A percentile compares a stretch with the other conserved stretches of the same genome.
Conservation (phyloP, 805 yeast species). For the Hanseniaspora pseudoguilliermondii region DNA sequence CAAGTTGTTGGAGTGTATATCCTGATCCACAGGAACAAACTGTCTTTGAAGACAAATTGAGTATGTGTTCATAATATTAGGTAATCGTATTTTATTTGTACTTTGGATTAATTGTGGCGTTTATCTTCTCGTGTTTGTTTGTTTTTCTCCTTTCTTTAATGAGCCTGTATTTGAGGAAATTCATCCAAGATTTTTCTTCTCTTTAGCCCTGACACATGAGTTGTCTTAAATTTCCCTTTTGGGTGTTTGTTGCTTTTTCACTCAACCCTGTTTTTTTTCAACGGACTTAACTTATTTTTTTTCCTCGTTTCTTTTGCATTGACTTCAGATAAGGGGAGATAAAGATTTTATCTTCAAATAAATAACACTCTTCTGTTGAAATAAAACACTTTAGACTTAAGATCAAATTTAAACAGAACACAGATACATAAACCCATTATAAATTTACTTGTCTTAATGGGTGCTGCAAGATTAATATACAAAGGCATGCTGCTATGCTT, state of each 20-base stretch:
- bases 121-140: neutral
- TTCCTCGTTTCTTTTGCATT: neutral
- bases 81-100: too few relatives aligned
- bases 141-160: neutral
- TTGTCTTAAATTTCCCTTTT: too few relatives aligned
- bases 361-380: neutral
- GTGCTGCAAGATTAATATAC: neutral
- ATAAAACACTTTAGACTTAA: neutral
- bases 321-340: neutral
- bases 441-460: neutral
- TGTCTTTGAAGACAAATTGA: neutral
- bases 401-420: too few relatives aligned
- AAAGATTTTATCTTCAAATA: neutral
- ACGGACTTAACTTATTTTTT: neutral
- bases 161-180: too few relatives aligned
- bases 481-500: neutral
- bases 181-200: too few relatives aligned
- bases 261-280: too few relatives aligned
- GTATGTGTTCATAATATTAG: neutral
- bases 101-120: neutral
- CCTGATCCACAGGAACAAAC: constrained; percentile 6
- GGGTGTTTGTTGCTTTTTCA: too few relatives aligned
- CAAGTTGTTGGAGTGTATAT: constrained; percentile 1
- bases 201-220: neutral
- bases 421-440: too few relatives aligned